Base-by-base conservation (phyloP, 2,329 filamentous ascomycete species). In the Periconia sp. region DNA sequence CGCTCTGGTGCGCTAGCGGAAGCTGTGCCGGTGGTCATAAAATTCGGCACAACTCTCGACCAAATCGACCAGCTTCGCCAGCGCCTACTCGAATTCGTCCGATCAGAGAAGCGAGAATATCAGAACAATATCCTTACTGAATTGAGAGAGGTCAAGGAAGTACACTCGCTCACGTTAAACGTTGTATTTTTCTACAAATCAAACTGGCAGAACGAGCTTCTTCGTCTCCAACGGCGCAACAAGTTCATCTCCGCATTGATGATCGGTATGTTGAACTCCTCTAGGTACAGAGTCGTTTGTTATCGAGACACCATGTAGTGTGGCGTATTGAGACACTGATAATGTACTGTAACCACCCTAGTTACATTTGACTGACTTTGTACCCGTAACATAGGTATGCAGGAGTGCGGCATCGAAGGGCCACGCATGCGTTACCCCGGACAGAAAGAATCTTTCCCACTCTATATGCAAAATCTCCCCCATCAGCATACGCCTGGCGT, bases 141-240 rank as follows among this genome's bases (percentile, higher is more conserved):
- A 74, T 80, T 97, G 62, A 85, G 84, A 20, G 85, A 86, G 9
- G 86, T 97, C 48, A 85, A 87, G 20, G 88, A 96, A 64, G 90
- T 92, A 35, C 91, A 93, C 70, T 90, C 88, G 6, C 87, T 96
- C 67, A 92, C 87, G 3, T 82, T 97, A 67, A 97, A 96, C 74
- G 86, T 97, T 52, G 87, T 97, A 66, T 96, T 96, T 79, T 97
- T 97, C 80, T 96, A 97, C 82, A 97, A 97, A 74, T 91, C 89
- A 54, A 97, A 93, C 73, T 97, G 90, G 84, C 93, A 97, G 71
- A 97, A 97, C 70, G 93, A 97, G 71, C 81, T 95, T 43, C 81
- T 97, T 20, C 92, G 93, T 76, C 83, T 97, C 2, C 90, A 89
- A 63, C 85, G 93, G 17, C 90, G 94, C 65, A 97, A 97, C 81